Base-by-base conservation (phyloP, 345 rosid genomes). In the Pistacia integerrima region DNA sequence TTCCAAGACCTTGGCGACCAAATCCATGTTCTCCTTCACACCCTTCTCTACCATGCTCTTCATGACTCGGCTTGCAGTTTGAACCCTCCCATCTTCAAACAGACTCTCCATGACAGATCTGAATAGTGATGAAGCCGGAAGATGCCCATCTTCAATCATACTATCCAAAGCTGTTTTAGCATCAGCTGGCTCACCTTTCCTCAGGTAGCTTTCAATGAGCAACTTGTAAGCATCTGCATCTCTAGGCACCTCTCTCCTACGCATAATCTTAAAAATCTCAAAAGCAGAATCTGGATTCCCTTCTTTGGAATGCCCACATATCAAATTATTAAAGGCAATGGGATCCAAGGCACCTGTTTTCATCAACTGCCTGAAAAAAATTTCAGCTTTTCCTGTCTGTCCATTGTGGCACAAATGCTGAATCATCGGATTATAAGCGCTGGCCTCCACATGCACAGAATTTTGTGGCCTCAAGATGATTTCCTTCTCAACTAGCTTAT, bases 61-160 rank as follows among this genome's bases (percentile, higher is more conserved):
- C 98, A 94, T 86, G 72, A 88, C 93, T 78, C 98, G 87, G 86
- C 98, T 92, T 8, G 98, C 94, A 0, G 98, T 94, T 80, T 94
- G 97, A 82, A 94, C 88, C 79, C 97, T 91, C 55, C 92, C 93
- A 70, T 92, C 94, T 72, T 88, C 97, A n/a, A 91, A 91, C 84
- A 94, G 84, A 74, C 88, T 89, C 86, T 90, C 90, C 91, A 94
- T 91, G 33, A 93, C 89, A n/a, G 93, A 84, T 83, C 93, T 88
- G 85, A 89, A 92, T 11, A 93, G 58, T 0, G 93, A 80, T 25
- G 95, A 80, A 65, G 90, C 91, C 0, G 97, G 97, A 76, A 87
- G 67, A 81, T 85, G 90, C 38, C 98, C 97, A 63, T 87, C 90
- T 85, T 89, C 95, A 8, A 94, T 81, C 97, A 94, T 94, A 82